Evolutionary conservation across 768 basidiomycete genomes (phyloP), one percentile per base, ranked within the genome.

Genomic region (Sistotremastrum suecicum): DNA sequence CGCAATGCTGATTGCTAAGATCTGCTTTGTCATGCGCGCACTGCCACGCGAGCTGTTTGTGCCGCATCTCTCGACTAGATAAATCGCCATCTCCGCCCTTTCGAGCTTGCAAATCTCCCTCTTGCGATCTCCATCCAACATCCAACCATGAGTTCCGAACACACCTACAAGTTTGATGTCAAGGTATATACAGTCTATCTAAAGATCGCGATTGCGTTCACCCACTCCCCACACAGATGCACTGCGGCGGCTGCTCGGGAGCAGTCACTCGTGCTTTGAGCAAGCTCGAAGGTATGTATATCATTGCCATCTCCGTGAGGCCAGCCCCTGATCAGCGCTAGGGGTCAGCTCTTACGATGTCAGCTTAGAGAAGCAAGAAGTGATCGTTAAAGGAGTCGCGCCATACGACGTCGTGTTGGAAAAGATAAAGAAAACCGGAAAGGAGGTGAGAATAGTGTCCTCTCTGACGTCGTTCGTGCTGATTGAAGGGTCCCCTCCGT

Each of bases 371-470:
- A 75, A 64, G 36, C 85, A 91, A 59, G 72, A 74, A 56, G 89
- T 91, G 45, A 44, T 74, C 44, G 86, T 92, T 41, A 77, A 60
- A 7, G 76, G 76, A 7, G 60, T 65, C 2, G 66, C 75, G 7
- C 54, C 70, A 11, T 85, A 83, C 58, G 83, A 87, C 0, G 67
- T 68, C 3, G 66, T 89, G 40, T 62, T 75, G 8, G 78, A 66
- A 44, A 83, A 70, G 68, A 87, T 94, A 58, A 75, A 76, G 71
- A 92, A 90, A 75, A 94, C 89, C 7, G 90, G 90, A 51, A 91
- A 91, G 64, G 74, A 85, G 80, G 88, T 86, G 44, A 10, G 37
- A 10, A 12, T 37, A 12, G 37, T 37, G 37, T 37, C 12, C 10
- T 37, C 12, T 37, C 37, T 37, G 37, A 12, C 37, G 37, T 10